Evolutionary conservation across 352 stramenopile species (phyloP), one percentile per base, ranked within the genome.

Genomic region (Pythium guiyangense): DNA sequence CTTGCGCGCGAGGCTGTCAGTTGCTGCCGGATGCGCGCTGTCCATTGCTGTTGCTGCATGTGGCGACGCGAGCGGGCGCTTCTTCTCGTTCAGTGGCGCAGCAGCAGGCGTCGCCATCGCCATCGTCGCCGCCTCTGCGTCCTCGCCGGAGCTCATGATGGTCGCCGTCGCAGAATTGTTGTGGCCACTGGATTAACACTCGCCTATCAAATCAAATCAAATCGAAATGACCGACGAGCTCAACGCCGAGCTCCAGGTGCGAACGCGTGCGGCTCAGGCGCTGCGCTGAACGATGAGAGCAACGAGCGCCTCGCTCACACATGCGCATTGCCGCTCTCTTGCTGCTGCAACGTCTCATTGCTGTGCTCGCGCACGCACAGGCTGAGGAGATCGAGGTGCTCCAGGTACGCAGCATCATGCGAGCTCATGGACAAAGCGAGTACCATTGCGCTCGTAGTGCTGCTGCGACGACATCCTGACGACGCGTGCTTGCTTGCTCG

Each of bases 381-480:
- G 75, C 70, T 34, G 77, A 92, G 42, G 81, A 92, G 59, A 77
- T 92, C 50, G 77, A 88, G 57, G 81, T 90, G 31, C 69, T 92
- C 34, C 75, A 88, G 79, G 81, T 91, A 48, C 61, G 45, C n/a
- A 4, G 11, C 11, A 2, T 11, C 6, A 14, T 53, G 29, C 27
- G 47, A 11, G 2, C 6, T 10, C 6, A 1, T 11, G 40, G 40
- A 11, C 20, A 25, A 6, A 47, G 40, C 40, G 40, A n/a, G 20
- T 17, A 10, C 15, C 12, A 25, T 9, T 11, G 47, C 15, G 25
- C 15, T 39, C 22, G 12, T 35, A 2, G n/a, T 44, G 22, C 22
- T 46, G 17, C 22, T 51, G 10, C 31, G 9, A 9, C 31, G 9
- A 9, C 31, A 35, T 10, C 6, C 31, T 1, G 11, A 35, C 31